These are phyloP conservation scores for Arthrobotrys megalospora DNA, from an alignment of 2,329 filamentous ascomycete species.

Conservation along the genomic window DNA sequence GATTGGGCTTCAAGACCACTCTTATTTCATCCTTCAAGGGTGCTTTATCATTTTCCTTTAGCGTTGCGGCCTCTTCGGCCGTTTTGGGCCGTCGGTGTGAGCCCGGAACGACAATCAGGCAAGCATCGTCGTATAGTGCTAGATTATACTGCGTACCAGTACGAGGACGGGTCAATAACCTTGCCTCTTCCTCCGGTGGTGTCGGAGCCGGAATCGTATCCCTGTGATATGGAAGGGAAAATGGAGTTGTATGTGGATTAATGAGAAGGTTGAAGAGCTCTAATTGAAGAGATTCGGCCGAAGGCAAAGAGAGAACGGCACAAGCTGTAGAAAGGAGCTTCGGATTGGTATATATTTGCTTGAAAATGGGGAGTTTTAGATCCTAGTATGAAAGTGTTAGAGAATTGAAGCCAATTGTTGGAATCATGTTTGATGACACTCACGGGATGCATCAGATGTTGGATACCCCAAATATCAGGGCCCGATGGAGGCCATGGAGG, in stretches of 20 bases:
- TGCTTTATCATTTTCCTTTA: constrained; percentile 47
- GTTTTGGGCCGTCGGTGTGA: constrained; percentile 61
- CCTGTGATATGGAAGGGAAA: constrained; percentile 59
- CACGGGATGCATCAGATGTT: constrained; percentile 62
- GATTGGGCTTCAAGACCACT: constrained; percentile 59
- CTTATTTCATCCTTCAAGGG: constrained; percentile 51
- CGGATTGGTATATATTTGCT: constrained; percentile 47
- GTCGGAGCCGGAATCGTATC: constrained; percentile 58
- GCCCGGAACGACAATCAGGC: constrained; percentile 61
- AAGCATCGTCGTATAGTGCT: constrained; percentile 60
- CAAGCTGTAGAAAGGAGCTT: constrained; percentile 51
- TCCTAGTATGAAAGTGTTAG: constrained; percentile 26
- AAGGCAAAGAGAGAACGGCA: constrained; percentile 34
- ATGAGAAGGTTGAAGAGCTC: constrained; percentile 61
- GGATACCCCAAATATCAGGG: constrained; percentile 62
- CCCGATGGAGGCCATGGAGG: constrained; percentile 61
- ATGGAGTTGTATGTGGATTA: constrained; percentile 59
- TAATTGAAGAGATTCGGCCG: constrained; percentile 48
- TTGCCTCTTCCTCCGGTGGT: constrained; percentile 49
- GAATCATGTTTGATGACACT: constrained; percentile 17
- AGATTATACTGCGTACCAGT: constrained; percentile 62
- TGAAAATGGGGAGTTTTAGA: constrained; percentile 53
- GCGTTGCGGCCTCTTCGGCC: constrained; percentile 36
- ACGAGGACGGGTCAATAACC: constrained; percentile 43
- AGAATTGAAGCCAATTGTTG: background rate